Evolutionary conservation across 1,284 basidiomycete genomes (phyloP).

Genomic region (Farysia itapuensis): DNA sequence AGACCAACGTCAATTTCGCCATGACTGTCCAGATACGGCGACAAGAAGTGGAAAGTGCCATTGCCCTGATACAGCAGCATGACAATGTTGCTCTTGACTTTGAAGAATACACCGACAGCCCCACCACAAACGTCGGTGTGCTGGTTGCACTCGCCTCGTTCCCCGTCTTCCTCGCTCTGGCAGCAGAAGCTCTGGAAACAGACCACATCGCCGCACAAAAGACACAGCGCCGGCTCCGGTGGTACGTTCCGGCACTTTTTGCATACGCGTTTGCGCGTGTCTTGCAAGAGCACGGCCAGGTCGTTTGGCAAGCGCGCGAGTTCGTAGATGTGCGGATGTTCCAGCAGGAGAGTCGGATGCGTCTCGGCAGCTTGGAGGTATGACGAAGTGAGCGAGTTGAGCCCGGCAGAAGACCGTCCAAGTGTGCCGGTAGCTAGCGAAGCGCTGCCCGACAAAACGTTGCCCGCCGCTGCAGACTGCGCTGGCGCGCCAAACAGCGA

Average conservation of each 20-base stretch:
- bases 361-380: conserved; percentile 35
- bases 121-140: conserved; percentile 94
- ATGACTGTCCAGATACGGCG: conserved; percentile 91
- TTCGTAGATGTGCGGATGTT: conserved; percentile 83
- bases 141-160: conserved; percentile 82
- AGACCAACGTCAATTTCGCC: conserved; percentile 91
- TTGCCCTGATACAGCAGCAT: conserved; percentile 87
- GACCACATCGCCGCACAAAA: conserved; percentile 83
- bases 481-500: conserved; percentile 6
- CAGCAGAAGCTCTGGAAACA: conserved; percentile 95
- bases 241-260: conserved; percentile 77
- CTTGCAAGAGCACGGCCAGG: conserved; percentile 79
- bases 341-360: conserved; percentile 65
- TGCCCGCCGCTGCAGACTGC: not conserved
- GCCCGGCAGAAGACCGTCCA: conserved; percentile 15
- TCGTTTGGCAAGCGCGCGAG: conserved; percentile 78
- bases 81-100: conserved; percentile 87
- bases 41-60: conserved; percentile 76
- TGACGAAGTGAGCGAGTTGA: conserved; percentile 18
- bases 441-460: conserved; percentile 7
- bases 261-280: conserved; percentile 72
- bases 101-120: conserved; percentile 82
- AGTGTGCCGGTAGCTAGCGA: conserved; percentile 16
- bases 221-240: conserved; percentile 82
- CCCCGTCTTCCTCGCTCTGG: conserved; percentile 68